Evolutionary conservation across 768 basidiomycete genomes (phyloP).

Genomic region (Kwoniella bestiolae): DNA sequence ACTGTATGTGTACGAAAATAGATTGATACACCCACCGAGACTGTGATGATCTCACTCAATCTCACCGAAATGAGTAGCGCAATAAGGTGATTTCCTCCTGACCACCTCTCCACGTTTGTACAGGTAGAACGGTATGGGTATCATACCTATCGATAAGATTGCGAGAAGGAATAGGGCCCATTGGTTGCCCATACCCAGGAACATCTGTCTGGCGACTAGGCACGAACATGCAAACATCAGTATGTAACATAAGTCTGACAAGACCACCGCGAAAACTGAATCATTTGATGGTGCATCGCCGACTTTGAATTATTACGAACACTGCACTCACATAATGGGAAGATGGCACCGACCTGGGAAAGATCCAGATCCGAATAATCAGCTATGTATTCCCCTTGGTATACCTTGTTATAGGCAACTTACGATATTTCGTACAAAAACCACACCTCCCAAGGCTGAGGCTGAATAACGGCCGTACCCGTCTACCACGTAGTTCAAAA

Average conservation of each 20-base stretch:
- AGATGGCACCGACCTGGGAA: conserved; percentile 41
- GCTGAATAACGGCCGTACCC: conserved; percentile 47
- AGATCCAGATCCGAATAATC: too few species aligned
- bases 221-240: background rate
- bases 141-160: conserved; percentile 37
- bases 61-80: conserved; percentile 39
- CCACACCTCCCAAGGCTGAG: conserved; percentile 37
- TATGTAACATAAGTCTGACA: too few species aligned
- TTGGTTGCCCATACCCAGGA: conserved; percentile 43
- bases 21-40: background rate
- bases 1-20: background rate
- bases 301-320: background rate
- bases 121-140: conserved; percentile 46
- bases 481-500: conserved; percentile 46
- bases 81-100: conserved; percentile 40
- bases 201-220: conserved; percentile 44
- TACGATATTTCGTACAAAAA: conserved; percentile 43
- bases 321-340: conserved; percentile 38
- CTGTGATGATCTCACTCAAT: background rate
- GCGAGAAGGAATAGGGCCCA: conserved; percentile 45
- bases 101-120: conserved; percentile 36
- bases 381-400: too few species aligned
- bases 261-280: too few species aligned
- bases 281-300: background rate
- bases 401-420: too few species aligned